Base-by-base conservation (phyloP, 192 early-diverging fungal genomes). In the Anaeromyces robustus region DNA sequence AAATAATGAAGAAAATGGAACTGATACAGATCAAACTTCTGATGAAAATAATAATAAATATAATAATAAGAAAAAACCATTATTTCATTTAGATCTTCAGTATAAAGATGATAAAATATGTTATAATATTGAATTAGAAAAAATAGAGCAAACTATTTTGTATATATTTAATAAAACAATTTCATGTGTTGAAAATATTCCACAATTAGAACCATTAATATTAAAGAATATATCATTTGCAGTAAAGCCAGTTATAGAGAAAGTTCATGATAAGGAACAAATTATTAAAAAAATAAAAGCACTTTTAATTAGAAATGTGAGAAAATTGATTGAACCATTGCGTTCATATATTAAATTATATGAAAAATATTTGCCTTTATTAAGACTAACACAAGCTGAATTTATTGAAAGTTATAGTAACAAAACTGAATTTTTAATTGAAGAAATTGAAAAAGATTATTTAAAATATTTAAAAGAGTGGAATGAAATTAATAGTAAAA, bases 211-310 rank as follows among this genome's bases (percentile, higher is more conserved):
- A 79, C 89, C 90, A 0, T 29, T 91, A 14, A 86, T 92, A 2
- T 32, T 92, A 78, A 88, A 91, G 28, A 85, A 89, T 79, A 90
- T 92, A 83, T 92, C 90, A 77, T 92, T 89, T 89, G 90, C 90
- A 5, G 83, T 87, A 0, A 87, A 87, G 59, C 87, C 89, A 14
- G 86, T 85, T 34, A 80, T 92, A 22, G 87, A 91, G 79, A 87
- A 85, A 30, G 85, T 86, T 14, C 87, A 88, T 59, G 78, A 29
- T 37, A 85, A 82, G 30, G 90, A 91, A 28, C 80, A 82, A 17
- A 80, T 81, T 41, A 83, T 88, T 4, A 29, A 30, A 16, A 83
- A 84, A 34, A 80, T 87, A 6, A 82, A 86, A 30, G 77, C 84
- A 12, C 39, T 79, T 30, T 81, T 91, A 16, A 29, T 80, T 1